These are phyloP conservation scores for Opeltia flavorubescens DNA, from an alignment of 495 filamentous ascomycete genomes.

Conservation along the genomic window DNA sequence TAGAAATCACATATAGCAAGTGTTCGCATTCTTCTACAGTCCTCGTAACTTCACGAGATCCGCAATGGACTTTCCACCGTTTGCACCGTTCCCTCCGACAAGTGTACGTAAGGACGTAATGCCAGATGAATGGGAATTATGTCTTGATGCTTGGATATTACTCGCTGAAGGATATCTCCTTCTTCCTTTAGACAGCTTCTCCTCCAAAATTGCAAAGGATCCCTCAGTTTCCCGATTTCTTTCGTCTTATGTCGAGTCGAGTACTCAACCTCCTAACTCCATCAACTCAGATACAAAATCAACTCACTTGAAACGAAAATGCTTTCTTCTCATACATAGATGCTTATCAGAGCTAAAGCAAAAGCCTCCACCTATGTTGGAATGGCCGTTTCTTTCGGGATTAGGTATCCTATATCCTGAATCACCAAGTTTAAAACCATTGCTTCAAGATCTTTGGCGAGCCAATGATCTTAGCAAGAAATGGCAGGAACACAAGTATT, in stretches of 20 bases:
- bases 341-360: constrained; percentile 27
- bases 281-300: constrained; percentile 31
- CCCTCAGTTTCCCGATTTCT: constrained; percentile 45
- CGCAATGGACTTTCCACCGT: constrained; percentile 41
- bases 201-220: constrained; percentile 33
- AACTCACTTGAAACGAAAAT: constrained; percentile 40
- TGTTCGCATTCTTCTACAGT: not conserved
- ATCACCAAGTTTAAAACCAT: constrained; percentile 28
- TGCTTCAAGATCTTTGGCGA: constrained; percentile 31
- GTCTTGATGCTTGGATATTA: constrained; percentile 62
- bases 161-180: constrained; percentile 50
- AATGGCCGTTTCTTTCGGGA: constrained; percentile 45
- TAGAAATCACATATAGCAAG: not conserved
- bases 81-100: constrained; percentile 63
- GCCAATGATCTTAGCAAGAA: constrained; percentile 25
- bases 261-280: constrained; percentile 22
- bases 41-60: not conserved
- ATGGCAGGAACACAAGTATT: constrained; percentile 33
- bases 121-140: constrained; percentile 62
- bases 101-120: constrained; percentile 49
- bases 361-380: constrained; percentile 30
- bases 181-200: constrained; percentile 38
- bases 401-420: constrained; percentile 40
- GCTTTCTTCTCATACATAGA: constrained; percentile 44
- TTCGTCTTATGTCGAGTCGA: constrained; percentile 43